Evolutionary conservation across 768 basidiomycete genomes (phyloP).

Genomic region (Calocera viscosa): DNA sequence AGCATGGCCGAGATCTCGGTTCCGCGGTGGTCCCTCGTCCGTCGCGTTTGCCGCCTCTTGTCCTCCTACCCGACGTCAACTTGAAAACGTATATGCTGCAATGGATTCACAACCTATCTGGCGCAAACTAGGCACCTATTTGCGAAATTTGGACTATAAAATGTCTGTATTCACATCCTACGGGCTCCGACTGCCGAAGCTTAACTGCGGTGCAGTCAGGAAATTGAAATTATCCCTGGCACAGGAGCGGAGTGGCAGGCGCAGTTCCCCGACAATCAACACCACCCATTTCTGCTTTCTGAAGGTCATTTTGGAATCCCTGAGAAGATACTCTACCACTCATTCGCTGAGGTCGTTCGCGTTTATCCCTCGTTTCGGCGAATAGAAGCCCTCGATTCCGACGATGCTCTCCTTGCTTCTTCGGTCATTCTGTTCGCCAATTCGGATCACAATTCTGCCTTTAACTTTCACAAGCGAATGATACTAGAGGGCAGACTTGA

Average conservation of each 20-base stretch:
- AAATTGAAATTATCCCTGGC: background rate
- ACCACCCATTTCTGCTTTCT: conserved; percentile 41
- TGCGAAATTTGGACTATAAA: background rate
- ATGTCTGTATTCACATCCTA: background rate
- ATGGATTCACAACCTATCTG: background rate
- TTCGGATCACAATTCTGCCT: conserved; percentile 55
- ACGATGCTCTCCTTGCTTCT: conserved; percentile 29
- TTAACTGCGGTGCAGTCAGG: background rate
- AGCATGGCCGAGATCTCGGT: too few species aligned
- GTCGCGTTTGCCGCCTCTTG: too few species aligned
- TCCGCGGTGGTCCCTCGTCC: too few species aligned
- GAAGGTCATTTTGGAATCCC: conserved; percentile 56
- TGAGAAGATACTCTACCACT: conserved; percentile 39
- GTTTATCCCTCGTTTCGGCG: conserved; percentile 25
- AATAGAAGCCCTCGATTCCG: background rate
- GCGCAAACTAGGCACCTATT: background rate
- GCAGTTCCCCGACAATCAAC: conserved; percentile 9
- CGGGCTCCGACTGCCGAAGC: background rate
- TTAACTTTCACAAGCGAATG: conserved; percentile 48
- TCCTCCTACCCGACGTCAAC: too few species aligned
- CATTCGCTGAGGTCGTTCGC: conserved; percentile 38
- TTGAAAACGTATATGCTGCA: background rate
- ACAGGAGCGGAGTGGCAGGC: background rate
- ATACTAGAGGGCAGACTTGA: conserved; percentile 26
- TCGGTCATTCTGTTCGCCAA: conserved; percentile 49